Percentiles rank a stretch among this genome's conserved stretches.
Evolutionary conservation across 345 rosid species (phyloP).

Genomic region (Triadica sebifera): DNA sequence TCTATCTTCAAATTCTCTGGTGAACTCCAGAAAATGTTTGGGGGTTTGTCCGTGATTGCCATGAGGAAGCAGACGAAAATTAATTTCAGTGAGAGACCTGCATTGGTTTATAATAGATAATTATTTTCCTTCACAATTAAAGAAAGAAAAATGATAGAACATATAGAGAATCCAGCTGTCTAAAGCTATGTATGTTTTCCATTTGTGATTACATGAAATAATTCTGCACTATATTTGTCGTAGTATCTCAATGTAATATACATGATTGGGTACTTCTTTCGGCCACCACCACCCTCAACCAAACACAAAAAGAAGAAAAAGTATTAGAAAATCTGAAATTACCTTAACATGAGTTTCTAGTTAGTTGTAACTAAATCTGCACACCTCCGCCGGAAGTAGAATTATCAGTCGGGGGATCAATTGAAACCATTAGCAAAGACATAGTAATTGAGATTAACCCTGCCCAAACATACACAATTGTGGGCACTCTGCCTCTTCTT

Average conservation of each 20-base stretch:
- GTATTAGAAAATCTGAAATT: background rate
- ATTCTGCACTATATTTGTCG: constrained; percentile 1
- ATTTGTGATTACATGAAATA: background rate
- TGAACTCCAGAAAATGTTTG: too few species aligned
- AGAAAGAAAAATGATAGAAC: background rate
- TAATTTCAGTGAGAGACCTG: background rate
- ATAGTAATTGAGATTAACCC: constrained; percentile 68
- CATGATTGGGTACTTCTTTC: background rate
- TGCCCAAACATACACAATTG: constrained; percentile 79
- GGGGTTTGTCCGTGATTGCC: background rate
- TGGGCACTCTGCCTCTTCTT: constrained; percentile 79
- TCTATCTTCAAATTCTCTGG: background rate
- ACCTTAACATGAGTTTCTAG: background rate
- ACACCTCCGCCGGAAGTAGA: constrained; percentile 5
- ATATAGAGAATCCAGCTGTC: background rate
- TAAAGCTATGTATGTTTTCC: background rate
- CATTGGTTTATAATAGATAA: too few species aligned
- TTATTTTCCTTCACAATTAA: background rate
- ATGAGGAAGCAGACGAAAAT: background rate
- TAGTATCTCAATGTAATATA: background rate
- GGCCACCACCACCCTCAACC: background rate
- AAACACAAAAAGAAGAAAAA: background rate
- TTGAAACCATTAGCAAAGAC: constrained; percentile 69
- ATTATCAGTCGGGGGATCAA: constrained; percentile 57
- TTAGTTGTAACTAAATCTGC: background rate